phyloP scores from a whole-genome alignment of 2,329 filamentous ascomycete species.

The Ophiostoma pallidulum region DNA sequence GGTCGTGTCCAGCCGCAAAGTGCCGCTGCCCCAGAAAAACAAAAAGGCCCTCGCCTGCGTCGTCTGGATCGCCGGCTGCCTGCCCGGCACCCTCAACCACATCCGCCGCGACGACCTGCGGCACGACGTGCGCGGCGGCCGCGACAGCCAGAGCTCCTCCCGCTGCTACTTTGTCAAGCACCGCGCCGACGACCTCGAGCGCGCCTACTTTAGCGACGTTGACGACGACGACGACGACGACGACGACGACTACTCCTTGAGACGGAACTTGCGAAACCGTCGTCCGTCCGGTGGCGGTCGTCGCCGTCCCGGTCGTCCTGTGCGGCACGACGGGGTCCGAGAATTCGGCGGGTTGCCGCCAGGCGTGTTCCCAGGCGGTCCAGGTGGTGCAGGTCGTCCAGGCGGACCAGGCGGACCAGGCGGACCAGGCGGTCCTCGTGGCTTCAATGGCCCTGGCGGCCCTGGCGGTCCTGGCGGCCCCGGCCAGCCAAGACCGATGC shows the following conservation, averaged over 20 bases:
- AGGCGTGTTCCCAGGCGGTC: neutral
- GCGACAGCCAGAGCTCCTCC: neutral
- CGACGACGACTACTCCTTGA: neutral
- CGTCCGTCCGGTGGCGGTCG: neutral
- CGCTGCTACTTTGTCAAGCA: constrained; percentile 6
- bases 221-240: constrained; percentile 3
- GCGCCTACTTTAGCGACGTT: no score
- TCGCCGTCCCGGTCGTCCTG: neutral
- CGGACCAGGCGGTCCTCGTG: neutral
- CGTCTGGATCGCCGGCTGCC: constrained; percentile 12
- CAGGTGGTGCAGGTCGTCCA: neutral
- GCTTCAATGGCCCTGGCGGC: neutral
- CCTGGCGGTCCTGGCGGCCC: neutral
- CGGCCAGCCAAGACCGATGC: neutral
- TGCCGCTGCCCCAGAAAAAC: constrained; percentile 1
- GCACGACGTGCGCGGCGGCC: neutral
- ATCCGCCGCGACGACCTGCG: constrained; percentile 8
- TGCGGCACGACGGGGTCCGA: neutral
- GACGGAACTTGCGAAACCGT: neutral
- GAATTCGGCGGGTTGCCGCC: constrained; percentile 2
- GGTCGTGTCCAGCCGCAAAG: neutral
- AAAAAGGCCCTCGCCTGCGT: neutral
- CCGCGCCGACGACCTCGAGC: neutral
- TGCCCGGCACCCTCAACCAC: constrained; percentile 7
- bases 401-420: neutral